Conservation (phyloP, 148 eudicot genomes). For the Polygonum maritimum region DNA sequence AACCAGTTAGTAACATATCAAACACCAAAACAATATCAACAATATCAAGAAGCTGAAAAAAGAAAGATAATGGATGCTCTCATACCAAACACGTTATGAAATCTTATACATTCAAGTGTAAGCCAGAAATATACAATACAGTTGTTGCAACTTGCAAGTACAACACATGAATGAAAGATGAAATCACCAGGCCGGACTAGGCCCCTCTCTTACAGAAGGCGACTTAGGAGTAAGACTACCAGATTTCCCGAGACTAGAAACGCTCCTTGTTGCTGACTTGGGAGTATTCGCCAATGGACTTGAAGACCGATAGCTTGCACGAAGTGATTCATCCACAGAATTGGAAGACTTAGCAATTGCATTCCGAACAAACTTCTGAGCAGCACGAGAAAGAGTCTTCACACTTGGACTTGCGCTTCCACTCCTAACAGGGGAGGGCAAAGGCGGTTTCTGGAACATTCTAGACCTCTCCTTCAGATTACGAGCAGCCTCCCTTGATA, state of each 20-base stretch:
- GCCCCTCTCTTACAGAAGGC: conserved; percentile 70
- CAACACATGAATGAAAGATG: not conserved
- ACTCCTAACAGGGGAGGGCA: conserved; percentile 73
- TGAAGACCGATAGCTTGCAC: conserved; percentile 90
- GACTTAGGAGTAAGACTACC: conserved; percentile 47
- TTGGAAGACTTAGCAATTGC: conserved; percentile 76
- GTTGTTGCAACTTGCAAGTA: not conserved
- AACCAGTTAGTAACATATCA: not conserved
- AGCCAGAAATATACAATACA: conserved; percentile 1
- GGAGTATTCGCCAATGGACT: conserved; percentile 76
- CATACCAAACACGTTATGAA: not conserved
- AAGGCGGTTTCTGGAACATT: conserved; percentile 74
- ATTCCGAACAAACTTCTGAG: conserved; percentile 80
- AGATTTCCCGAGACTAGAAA: conserved; percentile 63
- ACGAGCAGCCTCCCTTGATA: conserved; percentile 87
- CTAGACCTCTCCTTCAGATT: conserved; percentile 73
- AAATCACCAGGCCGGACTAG: conserved; percentile 70
- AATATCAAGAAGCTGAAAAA: not conserved
- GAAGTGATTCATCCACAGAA: conserved; percentile 72
- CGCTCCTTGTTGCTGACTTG: conserved; percentile 56
- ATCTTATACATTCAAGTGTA: not conserved
- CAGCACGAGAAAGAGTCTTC: conserved; percentile 73
- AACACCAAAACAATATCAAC: not conserved
- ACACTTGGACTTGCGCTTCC: conserved; percentile 85
- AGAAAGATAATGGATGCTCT: not conserved